phyloP scores from a whole-genome alignment of 352 stramenopile species.

The Pythium biforme region DNA sequence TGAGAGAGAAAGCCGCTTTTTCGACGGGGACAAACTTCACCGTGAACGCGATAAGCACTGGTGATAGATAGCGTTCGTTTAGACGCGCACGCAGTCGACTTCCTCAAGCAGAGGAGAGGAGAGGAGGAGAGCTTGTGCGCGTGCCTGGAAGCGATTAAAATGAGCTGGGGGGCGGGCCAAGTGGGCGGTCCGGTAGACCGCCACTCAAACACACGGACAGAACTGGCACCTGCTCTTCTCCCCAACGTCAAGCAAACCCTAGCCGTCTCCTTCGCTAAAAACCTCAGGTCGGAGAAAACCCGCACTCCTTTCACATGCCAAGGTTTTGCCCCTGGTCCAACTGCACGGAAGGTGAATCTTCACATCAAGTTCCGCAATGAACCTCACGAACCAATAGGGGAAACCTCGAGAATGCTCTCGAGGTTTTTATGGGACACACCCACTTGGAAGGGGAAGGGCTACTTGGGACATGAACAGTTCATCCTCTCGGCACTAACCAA shows the following conservation, averaged over 20 bases:
- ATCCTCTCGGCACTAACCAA: neutral
- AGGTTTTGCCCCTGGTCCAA: neutral
- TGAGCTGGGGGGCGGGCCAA: constrained; percentile 12
- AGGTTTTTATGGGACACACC: neutral
- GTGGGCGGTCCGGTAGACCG: neutral
- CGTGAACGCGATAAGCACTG: neutral
- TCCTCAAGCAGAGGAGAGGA: neutral
- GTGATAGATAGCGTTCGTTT: neutral
- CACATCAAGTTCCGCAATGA: constrained; percentile 1
- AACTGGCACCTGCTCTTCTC: constrained; percentile 2
- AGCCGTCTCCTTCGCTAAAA: neutral
- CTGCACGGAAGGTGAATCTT: neutral
- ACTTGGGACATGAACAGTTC: constrained; percentile 10
- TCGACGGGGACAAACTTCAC: neutral
- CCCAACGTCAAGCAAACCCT: constrained; percentile 7
- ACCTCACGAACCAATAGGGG: neutral
- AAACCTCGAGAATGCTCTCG: neutral
- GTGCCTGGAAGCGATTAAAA: constrained; percentile 24
- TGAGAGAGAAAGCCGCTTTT: neutral
- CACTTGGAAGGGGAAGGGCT: neutral
- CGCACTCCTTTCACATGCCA: neutral
- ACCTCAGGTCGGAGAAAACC: constrained; percentile 1
- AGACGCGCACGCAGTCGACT: neutral
- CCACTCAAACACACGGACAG: neutral
- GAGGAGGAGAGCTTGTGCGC: constrained; percentile 1